Percentiles rank a stretch among this genome's conserved stretches.
These are phyloP conservation scores for Thelonectria rubi DNA, from an alignment of 2,329 filamentous ascomycete species.

Conservation along the genomic window DNA sequence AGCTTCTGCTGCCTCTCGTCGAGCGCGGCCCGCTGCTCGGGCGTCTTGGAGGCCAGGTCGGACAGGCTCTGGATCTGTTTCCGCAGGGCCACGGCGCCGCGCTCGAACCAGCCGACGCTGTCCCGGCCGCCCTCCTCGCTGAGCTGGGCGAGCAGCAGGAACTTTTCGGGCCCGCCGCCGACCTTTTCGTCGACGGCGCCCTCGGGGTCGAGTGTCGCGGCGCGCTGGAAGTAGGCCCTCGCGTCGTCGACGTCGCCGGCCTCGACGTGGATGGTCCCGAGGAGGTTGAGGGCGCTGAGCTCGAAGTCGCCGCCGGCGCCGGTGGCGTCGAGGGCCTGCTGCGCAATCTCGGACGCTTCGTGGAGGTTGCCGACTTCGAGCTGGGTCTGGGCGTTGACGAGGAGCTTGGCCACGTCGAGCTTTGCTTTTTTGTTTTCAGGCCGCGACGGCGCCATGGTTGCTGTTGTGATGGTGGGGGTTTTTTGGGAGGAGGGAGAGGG, in stretches of 20 bases:
- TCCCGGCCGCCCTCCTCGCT: constrained; percentile 74
- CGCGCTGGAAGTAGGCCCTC: constrained; percentile 74
- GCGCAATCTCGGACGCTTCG: constrained; percentile 52
- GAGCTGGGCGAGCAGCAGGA: constrained; percentile 92
- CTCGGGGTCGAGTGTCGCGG: constrained; percentile 79
- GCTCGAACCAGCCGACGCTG: constrained; percentile 73
- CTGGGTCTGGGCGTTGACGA: constrained; percentile 54
- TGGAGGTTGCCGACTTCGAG: constrained; percentile 55
- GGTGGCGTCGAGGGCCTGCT: constrained; percentile 54
- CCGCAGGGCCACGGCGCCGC: constrained; percentile 77
- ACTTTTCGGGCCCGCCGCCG: constrained; percentile 91
- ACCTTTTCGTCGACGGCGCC: constrained; percentile 74
- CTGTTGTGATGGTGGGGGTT: constrained; percentile 22
- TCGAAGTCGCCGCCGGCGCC: constrained; percentile 59
- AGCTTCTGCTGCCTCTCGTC: constrained; percentile 82
- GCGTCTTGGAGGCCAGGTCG: constrained; percentile 51
- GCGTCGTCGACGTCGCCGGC: constrained; percentile 82
- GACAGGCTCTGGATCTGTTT: constrained; percentile 73
- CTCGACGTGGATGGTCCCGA: constrained; percentile 85
- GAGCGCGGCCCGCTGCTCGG: constrained; percentile 54
- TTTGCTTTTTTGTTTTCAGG: constrained; percentile 50
- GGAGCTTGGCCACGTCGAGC: constrained; percentile 45
- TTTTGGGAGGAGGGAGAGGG: constrained; percentile 7
- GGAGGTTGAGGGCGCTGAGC: constrained; percentile 75
- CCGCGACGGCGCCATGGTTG: constrained; percentile 54